These are phyloP conservation scores for Ophiocordyceps sinensis DNA, from an alignment of 2,329 filamentous ascomycete genomes.

Conservation along the genomic window DNA sequence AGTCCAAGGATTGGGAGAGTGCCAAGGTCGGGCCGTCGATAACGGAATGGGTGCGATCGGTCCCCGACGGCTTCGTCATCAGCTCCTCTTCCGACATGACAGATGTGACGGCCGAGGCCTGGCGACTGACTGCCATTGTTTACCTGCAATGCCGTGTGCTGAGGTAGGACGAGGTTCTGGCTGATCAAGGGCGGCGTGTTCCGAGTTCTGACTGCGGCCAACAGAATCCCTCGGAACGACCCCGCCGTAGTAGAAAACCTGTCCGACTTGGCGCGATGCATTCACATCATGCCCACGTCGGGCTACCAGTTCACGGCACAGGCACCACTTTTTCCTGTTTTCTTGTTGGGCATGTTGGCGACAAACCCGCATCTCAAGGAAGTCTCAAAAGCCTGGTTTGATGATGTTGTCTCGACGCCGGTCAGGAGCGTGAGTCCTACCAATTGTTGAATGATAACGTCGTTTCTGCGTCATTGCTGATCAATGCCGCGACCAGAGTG, in stretches of 20 bases:
- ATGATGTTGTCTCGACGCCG: conserved; percentile 19
- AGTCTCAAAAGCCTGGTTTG: conserved; percentile 20
- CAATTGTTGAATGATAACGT: conserved; percentile 1
- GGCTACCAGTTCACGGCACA: conserved; percentile 25
- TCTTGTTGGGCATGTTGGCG: conserved; percentile 23
- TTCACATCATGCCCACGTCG: conserved; percentile 25
- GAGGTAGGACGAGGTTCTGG: conserved; percentile 12
- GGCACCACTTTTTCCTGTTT: conserved; percentile 25
- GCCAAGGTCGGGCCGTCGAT: conserved; percentile 5
- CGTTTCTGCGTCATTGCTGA: background rate
- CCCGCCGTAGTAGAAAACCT: conserved; percentile 17
- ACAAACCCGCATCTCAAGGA: conserved; percentile 12
- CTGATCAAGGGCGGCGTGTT: background rate
- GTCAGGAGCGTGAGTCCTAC: conserved; percentile 23
- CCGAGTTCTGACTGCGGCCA: background rate
- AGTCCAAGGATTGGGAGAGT: conserved; percentile 11
- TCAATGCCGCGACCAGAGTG: conserved; percentile 14
- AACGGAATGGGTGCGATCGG: conserved; percentile 16
- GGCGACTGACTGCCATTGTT: conserved; percentile 23
- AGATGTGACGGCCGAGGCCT: conserved; percentile 24
- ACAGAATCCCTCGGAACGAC: conserved; percentile 23
- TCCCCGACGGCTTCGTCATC: conserved; percentile 11
- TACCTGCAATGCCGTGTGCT: conserved; percentile 24
- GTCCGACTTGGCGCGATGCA: conserved; percentile 19
- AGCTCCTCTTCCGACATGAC: conserved; percentile 20